A percentile compares a stretch with the other conserved stretches of the same genome.
phyloP scores from a whole-genome alignment of 2,329 filamentous ascomycete species.

The Periconia digitata region DNA sequence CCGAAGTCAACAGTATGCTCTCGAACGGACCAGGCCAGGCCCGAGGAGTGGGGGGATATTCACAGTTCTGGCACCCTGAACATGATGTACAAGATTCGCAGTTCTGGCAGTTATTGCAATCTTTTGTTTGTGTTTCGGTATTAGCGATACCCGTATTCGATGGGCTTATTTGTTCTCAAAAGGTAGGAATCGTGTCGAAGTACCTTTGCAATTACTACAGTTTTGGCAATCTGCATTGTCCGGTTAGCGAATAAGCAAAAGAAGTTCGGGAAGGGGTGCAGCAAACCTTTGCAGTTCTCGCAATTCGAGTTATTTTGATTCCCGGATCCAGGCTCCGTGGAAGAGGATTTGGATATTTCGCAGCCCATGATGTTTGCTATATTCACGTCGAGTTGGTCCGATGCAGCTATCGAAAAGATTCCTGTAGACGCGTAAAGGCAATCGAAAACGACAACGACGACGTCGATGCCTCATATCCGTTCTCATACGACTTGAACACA shows the following conservation, averaged over 20 bases:
- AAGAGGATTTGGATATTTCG: background rate
- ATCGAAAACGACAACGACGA: no score
- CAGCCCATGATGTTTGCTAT: background rate
- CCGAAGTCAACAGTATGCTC: no score
- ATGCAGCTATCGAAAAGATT: no score
- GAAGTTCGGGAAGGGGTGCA: no score
- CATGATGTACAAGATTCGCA: background rate
- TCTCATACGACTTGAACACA: no score
- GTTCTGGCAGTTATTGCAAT: background rate
- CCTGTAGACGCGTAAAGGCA: no score
- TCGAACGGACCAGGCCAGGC: no score
- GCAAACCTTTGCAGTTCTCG: background rate
- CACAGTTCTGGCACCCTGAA: background rate
- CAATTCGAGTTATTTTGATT: background rate
- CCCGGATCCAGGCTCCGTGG: background rate
- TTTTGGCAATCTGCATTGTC: slow-evolving; percentile 4
- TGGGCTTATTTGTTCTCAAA: no score
- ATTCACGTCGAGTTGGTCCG: background rate
- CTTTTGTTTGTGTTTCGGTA: background rate
- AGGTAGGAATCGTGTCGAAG: background rate
- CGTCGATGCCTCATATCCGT: no score
- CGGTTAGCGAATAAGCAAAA: no score
- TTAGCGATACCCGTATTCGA: background rate
- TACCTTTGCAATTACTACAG: slow-evolving; percentile 1
- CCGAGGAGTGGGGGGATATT: no score